Conservation (phyloP, 2,329 filamentous ascomycete species). For the Diplodia seriata region DNA sequence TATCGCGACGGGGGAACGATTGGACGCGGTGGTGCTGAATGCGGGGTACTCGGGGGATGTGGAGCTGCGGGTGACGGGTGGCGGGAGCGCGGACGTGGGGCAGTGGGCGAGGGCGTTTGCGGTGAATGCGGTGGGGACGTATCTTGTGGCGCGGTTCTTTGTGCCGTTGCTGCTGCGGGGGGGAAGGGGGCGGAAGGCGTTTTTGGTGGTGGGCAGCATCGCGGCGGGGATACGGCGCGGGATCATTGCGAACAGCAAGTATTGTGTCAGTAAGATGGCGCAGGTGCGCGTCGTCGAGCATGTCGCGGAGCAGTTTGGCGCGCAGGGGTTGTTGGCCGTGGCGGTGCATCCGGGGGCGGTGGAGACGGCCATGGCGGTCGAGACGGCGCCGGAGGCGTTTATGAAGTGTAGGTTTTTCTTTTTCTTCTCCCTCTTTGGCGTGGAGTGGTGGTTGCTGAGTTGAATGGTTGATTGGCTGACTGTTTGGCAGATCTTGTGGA, state of each 20-base stretch:
- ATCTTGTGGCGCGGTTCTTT: constrained; percentile 47
- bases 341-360: constrained; percentile 50
- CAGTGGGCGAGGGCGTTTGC: constrained; percentile 43
- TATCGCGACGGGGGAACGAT: neutral
- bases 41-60: constrained; percentile 45
- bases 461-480: constrained; percentile 39
- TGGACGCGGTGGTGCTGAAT: constrained; percentile 23
- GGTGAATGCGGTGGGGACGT: constrained; percentile 49
- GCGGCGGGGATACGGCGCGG: constrained; percentile 48
- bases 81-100: constrained; percentile 44
- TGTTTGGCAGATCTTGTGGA: constrained; percentile 44
- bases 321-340: constrained; percentile 40
- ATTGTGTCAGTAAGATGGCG: constrained; percentile 49
- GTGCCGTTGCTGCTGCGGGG: constrained; percentile 40
- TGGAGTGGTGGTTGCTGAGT: neutral
- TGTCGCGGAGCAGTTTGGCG: constrained; percentile 45
- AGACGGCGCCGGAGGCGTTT: constrained; percentile 39
- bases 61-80: constrained; percentile 44
- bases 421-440: no score
- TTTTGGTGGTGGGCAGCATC: constrained; percentile 40
- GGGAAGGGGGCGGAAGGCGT: constrained; percentile 40
- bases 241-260: constrained; percentile 50
- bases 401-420: constrained; percentile 15
- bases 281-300: constrained; percentile 50
- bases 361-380: constrained; percentile 45